These are phyloP conservation scores for Davidsoniella neocaledoniae DNA, from an alignment of 2,329 filamentous ascomycete genomes.

Conservation along the genomic window DNA sequence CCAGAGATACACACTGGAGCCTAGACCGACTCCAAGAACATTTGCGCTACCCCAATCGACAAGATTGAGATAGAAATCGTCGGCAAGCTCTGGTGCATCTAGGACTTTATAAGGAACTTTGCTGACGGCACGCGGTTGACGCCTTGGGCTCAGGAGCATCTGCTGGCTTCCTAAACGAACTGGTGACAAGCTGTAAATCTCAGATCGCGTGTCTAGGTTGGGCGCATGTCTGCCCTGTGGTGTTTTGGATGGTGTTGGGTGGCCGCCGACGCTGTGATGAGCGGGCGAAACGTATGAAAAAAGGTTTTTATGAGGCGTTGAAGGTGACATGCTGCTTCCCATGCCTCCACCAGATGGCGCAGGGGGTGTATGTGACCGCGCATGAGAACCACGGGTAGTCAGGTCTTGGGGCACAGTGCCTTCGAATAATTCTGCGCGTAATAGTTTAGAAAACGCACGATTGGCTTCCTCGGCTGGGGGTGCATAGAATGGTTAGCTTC, in stretches of 20 bases:
- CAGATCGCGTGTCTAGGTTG: conserved; percentile 76
- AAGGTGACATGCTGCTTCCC: conserved; percentile 69
- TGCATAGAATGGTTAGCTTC: not conserved
- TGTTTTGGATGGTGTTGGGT: conserved; percentile 76
- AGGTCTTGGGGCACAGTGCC: conserved; percentile 60
- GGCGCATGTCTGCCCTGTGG: conserved; percentile 75
- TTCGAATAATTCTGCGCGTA: conserved; percentile 87
- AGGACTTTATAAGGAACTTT: conserved; percentile 97
- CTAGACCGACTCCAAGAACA: conserved; percentile 79
- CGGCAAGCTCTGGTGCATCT: conserved; percentile 86
- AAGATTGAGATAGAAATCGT: conserved; percentile 94
- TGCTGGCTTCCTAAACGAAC: conserved; percentile 86
- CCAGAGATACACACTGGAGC: conserved; percentile 96
- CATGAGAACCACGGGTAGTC: conserved; percentile 8
- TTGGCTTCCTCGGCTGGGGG: conserved; percentile 74
- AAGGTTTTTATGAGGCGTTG: conserved; percentile 77
- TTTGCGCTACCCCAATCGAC: conserved; percentile 97
- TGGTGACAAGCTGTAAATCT: conserved; percentile 89
- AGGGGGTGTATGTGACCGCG: conserved; percentile 58
- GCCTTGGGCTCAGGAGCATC: conserved; percentile 78
- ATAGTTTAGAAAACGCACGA: conserved; percentile 70
- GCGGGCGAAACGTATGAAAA: conserved; percentile 81
- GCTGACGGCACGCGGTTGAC: conserved; percentile 76
- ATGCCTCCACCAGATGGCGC: conserved; percentile 42
- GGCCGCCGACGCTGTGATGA: conserved; percentile 53